phyloP scores from a whole-genome alignment of 768 basidiomycete species.

The Kwoniella bestiolae region DNA sequence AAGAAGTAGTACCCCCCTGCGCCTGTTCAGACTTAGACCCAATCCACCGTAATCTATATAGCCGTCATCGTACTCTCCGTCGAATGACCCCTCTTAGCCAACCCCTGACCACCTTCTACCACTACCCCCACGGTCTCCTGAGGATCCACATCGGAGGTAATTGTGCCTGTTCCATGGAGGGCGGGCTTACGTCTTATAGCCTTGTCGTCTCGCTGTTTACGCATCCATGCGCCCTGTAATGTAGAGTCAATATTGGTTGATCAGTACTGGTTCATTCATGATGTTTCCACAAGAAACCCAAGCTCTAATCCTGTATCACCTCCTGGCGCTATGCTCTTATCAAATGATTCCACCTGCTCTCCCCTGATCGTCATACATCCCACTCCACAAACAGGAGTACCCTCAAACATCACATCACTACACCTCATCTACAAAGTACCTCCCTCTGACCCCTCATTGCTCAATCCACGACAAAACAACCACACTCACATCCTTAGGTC shows the following conservation, averaged over 20 bases:
- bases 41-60: too few relatives aligned
- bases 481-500: conserved; percentile 57
- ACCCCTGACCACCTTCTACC: background rate
- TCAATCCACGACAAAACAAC: background rate
- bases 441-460: background rate
- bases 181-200: conserved; percentile 45
- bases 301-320: background rate
- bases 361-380: too few relatives aligned
- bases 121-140: background rate
- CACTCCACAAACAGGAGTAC: too few relatives aligned
- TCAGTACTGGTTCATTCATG: conserved; percentile 4
- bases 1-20: too few relatives aligned
- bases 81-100: background rate
- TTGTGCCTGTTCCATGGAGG: conserved; percentile 14
- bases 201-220: conserved; percentile 51
- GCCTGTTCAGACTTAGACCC: too few relatives aligned
- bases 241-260: background rate
- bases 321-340: background rate
- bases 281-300: too few relatives aligned
- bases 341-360: too few relatives aligned
- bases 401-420: too few relatives aligned
- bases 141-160: background rate
- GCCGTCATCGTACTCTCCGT: background rate
- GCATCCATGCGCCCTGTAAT: conserved; percentile 56
- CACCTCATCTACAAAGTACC: background rate